Evolutionary conservation across 768 basidiomycete genomes (phyloP), one percentile per base, ranked within the genome.

Genomic region (Pisolithus microcarpus): DNA sequence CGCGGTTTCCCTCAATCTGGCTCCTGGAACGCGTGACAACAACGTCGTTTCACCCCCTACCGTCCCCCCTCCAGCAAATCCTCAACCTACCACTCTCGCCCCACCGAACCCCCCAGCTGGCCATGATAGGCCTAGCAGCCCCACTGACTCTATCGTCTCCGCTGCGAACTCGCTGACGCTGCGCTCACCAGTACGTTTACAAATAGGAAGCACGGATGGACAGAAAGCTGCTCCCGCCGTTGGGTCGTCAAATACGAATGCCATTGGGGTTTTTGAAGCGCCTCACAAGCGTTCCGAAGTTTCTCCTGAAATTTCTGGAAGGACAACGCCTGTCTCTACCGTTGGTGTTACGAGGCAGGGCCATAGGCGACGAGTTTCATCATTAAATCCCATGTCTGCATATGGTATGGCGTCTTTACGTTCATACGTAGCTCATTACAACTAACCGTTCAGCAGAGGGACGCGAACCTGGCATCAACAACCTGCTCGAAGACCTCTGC

Each of bases 181-280:
- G 49, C 74, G 78, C 19, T 76, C 76, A 3, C 64, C 76, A 13
- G 84, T 82, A 54, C 74, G 83, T 37, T 64, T 89, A 40, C 86
- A 87, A 24, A 73, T 87, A 13, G 85, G 85, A 6, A 80, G 82
- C 45, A 75, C 75, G 11, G 91, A 92, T 56, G 78, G 82, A 1
- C 83, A 84, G 56, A 94, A 95, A 62, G 93, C 89, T 4, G 88
- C 90, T 0, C 88, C 96, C 24, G 91, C 93, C 4, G 71, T 98
- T 38, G 93, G 88, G 2, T 87, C 92, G 2, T 89, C 88, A 7
- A 85, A 80, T 61, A 79, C 83, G 7, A 93, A 85, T 60, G 95
- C 88, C 0, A 76, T 82, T 8, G 95, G 95, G 0, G 68, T 91
- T 40, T 65, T 96, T 51, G 88, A 97, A 59, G 76, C 86, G 0